Evolutionary conservation across 2,329 filamentous ascomycete genomes (phyloP), one percentile per base, ranked within the genome.

Genomic region (Leptographium galeiforme): DNA sequence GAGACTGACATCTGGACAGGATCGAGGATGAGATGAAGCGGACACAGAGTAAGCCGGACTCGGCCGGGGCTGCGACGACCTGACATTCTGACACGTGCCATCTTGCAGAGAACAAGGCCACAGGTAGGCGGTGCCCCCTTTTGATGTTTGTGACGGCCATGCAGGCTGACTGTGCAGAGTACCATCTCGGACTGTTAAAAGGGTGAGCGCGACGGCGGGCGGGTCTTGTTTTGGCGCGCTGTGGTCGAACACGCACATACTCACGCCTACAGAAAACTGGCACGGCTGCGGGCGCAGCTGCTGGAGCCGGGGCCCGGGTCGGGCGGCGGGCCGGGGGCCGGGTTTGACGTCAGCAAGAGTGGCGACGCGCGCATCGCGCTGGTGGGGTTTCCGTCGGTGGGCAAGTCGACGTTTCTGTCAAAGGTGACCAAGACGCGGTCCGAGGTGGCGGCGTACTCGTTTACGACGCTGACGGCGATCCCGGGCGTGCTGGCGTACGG

Each of bases 1-100:
- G 34, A 36, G 8, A 36, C 50, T 47, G 44, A 47, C 50, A n/a
- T 1, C 13, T 19, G 19, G 10, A 10, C 32, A 96, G 91, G 83
- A 98, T 98, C 65, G 93, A 98, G 80, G 90, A 95, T 73, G 93
- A 98, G 85, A 98, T 98, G 93, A 84, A 81, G 69, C 91, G 81
- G 82, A 98, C 93, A 64, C 93, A 98, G 75, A 98, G 91, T 95
- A 81, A 56, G 58, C 14, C 11, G 1, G 19, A 18, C 47, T 18
- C 19, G 10, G 16, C 25, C 6, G 1, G n/a, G 8, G 8, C 19
- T 14, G 16, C n/a, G 25, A 8, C 34, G 7, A 12, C 41, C 16
- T 36, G 18, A 5, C 2, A 46, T 40, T n/a, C 50, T 47, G 34
- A 55, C 47, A n/a, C 16, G 41, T 18, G 25, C 25, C 25, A 25